A percentile compares a stretch with the other conserved stretches of the same genome.
Conservation (phyloP, 2,329 filamentous ascomycete genomes). For the Leptographium flavum region DNA sequence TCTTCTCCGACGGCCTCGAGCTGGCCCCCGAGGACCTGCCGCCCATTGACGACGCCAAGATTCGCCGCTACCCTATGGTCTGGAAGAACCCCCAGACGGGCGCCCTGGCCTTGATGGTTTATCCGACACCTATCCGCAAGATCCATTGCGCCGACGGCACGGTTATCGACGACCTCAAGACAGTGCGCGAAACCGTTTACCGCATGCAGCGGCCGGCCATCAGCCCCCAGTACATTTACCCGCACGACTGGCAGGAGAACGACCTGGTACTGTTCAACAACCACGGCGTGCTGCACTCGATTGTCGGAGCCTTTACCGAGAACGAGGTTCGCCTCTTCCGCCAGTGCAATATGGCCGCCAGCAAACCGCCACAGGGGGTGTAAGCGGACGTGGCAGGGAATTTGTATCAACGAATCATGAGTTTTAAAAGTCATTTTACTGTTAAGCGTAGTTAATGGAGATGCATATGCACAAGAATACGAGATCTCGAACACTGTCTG, state of each 20-base stretch:
- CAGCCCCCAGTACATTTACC: constrained; percentile 51
- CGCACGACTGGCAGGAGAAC: constrained; percentile 65
- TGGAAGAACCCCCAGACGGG: constrained; percentile 63
- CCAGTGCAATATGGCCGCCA: constrained; percentile 68
- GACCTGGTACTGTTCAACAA: constrained; percentile 72
- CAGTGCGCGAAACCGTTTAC: constrained; percentile 21
- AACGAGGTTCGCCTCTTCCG: constrained; percentile 61
- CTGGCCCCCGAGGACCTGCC: constrained; percentile 45
- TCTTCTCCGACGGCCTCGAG: constrained; percentile 41
- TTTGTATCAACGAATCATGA: no score
- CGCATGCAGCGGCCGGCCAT: constrained; percentile 59
- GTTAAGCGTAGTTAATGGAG: no score
- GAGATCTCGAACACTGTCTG: no score
- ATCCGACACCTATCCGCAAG: constrained; percentile 55
- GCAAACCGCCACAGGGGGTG: constrained; percentile 14
- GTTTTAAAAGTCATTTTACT: no score
- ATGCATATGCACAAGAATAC: no score
- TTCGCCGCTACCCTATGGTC: constrained; percentile 62
- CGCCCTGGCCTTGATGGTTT: constrained; percentile 56
- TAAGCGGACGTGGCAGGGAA: not conserved
- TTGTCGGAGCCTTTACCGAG: constrained; percentile 59
- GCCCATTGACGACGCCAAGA: constrained; percentile 46
- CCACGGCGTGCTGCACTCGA: constrained; percentile 58
- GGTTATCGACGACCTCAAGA: constrained; percentile 49
- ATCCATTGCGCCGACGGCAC: constrained; percentile 52